phyloP scores from a whole-genome alignment of 2,329 filamentous ascomycete species.

The Diaporthe sp. region DNA sequence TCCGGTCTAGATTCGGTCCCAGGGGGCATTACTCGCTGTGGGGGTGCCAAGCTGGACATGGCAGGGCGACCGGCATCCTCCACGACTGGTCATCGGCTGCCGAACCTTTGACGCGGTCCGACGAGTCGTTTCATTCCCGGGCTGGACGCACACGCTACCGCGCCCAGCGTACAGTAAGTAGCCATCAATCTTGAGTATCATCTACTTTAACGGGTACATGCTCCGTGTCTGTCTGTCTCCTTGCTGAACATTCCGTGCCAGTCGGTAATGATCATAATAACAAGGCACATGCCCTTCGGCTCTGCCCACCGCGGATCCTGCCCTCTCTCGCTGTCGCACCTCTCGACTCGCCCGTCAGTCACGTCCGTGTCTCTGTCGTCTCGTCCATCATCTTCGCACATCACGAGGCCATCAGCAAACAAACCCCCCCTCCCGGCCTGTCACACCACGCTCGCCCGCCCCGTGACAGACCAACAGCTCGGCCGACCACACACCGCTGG shows the following conservation, averaged over 20 bases:
- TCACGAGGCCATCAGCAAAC: conserved; percentile 15
- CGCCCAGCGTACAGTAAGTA: too few species aligned
- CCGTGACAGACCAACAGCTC: conserved; percentile 22
- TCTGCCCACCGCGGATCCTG: background rate
- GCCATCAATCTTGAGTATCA: background rate
- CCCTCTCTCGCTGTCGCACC: background rate
- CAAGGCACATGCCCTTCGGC: background rate
- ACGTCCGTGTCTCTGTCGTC: conserved; percentile 2
- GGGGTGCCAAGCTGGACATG: conserved; percentile 5
- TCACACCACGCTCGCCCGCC: conserved; percentile 8
- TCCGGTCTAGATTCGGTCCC: conserved; percentile 1
- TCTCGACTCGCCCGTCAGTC: background rate
- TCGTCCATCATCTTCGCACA: background rate
- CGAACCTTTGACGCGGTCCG: conserved; percentile 21
- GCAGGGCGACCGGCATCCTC: conserved; percentile 8
- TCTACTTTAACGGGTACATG: background rate
- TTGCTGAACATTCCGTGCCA: background rate
- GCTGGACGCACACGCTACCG: background rate
- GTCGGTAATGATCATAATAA: background rate
- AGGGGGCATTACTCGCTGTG: conserved; percentile 5
- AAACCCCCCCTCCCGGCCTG: background rate
- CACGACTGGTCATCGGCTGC: conserved; percentile 12
- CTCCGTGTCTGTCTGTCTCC: background rate
- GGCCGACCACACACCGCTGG: conserved; percentile 11
- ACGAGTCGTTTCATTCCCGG: conserved; percentile 12